Evolutionary conservation across 768 basidiomycete genomes (phyloP).

Genomic region (Mycena crocata): DNA sequence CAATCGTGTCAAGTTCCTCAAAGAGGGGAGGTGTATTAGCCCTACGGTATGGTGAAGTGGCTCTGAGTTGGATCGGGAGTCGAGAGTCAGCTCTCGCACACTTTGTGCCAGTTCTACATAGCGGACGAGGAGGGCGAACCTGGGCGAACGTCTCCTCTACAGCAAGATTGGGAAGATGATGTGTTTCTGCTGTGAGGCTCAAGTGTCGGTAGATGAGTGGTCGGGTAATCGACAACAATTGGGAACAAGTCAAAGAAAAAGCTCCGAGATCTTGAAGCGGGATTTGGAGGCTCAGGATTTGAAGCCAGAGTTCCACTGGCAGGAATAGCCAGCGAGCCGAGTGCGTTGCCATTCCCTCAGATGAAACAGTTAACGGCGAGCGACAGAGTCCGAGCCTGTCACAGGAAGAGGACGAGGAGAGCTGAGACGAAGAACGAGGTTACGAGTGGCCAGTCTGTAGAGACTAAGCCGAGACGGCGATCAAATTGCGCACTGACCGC

Average conservation of each 20-base stretch:
- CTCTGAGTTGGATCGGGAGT: background rate
- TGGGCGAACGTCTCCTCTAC: conserved; percentile 17
- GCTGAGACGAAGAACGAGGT: no score
- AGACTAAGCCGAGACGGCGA: no score
- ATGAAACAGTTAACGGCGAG: no score
- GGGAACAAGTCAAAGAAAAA: conserved; percentile 20
- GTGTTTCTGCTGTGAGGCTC: conserved; percentile 5
- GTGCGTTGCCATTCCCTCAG: no score
- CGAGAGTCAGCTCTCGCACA: conserved; percentile 25
- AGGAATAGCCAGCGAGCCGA: conserved; percentile 23
- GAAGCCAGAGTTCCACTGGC: conserved; percentile 26
- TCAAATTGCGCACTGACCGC: no score
- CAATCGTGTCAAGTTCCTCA: conserved; percentile 22
- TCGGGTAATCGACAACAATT: conserved; percentile 11
- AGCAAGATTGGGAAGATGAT: background rate
- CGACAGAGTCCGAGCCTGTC: no score
- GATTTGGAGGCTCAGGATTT: conserved; percentile 1
- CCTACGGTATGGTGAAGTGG: conserved; percentile 5
- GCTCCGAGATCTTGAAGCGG: conserved; percentile 7
- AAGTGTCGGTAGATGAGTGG: conserved; percentile 10
- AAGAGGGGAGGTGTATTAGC: conserved; percentile 9
- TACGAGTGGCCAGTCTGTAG: no score
- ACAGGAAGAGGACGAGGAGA: no score
- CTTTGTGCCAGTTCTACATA: conserved; percentile 11
- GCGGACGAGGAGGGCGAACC: conserved; percentile 19